phyloP scores from a whole-genome alignment of 345 rosid genomes.

The Rhizophora apiculata region DNA sequence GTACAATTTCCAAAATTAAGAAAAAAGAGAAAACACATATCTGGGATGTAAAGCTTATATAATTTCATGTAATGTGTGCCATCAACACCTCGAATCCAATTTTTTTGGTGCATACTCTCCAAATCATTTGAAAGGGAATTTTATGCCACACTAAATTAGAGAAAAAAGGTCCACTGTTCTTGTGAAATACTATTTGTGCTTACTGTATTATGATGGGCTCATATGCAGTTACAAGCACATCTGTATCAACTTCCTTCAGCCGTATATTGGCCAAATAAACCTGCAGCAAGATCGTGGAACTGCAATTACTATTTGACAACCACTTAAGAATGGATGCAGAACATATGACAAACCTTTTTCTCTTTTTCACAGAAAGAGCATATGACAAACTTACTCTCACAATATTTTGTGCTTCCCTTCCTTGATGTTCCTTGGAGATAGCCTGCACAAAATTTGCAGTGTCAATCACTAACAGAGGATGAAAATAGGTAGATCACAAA shows the following conservation, averaged over 20 bases:
- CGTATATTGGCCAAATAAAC: conserved; percentile 79
- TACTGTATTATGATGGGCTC: conserved; percentile 72
- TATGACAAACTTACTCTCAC: conserved; percentile 41
- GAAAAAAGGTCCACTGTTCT: background rate
- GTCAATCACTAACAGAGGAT: conserved; percentile 4
- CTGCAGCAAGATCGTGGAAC: conserved; percentile 28
- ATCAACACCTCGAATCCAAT: no score
- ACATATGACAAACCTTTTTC: background rate
- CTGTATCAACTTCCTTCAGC: conserved; percentile 71
- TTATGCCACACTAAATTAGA: background rate
- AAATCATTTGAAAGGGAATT: background rate
- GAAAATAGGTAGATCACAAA: conserved; percentile 2
- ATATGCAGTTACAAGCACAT: conserved; percentile 64
- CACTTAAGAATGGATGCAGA: conserved; percentile 1
- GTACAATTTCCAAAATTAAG: no score
- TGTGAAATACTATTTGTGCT: conserved; percentile 21
- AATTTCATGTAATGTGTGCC: no score
- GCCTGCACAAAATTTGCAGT: conserved; percentile 36
- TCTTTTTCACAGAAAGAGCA: background rate
- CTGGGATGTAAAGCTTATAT: no score
- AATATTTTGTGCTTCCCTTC: conserved; percentile 85
- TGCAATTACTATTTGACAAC: conserved; percentile 14
- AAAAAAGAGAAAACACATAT: no score
- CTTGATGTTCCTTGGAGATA: conserved; percentile 83
- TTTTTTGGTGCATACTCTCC: no score